These are phyloP conservation scores for Candida tropicalis DNA, from an alignment of 1,139 yeast genomes.

Conservation along the genomic window DNA sequence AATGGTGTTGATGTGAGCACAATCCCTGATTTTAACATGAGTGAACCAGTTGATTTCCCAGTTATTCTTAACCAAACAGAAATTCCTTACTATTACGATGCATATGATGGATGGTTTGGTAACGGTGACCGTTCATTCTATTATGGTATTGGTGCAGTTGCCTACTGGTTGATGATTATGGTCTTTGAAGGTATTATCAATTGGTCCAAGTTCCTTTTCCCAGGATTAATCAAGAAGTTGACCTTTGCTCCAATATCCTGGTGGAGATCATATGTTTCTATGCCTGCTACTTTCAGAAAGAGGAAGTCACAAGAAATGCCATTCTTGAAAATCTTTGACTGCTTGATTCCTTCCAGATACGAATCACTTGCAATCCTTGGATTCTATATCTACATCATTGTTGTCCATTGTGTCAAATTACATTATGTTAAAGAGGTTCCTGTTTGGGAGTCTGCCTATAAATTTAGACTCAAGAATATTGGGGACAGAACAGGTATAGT, in stretches of 20 bases:
- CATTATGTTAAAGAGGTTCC: conserved; percentile 26
- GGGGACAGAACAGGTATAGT: conserved; percentile 38
- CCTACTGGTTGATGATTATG: conserved; percentile 51
- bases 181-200: conserved; percentile 42
- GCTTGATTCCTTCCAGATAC: conserved; percentile 29
- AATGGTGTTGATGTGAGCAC: conserved; percentile 22
- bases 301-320: conserved; percentile 27
- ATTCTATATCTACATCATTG: conserved; percentile 30
- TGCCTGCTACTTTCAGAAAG: conserved; percentile 31
- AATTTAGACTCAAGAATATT: conserved; percentile 24
- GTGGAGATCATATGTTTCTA: conserved; percentile 29
- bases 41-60: conserved; percentile 25
- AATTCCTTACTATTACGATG: conserved; percentile 17
- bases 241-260: conserved; percentile 26
- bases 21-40: conserved; percentile 24
- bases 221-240: conserved; percentile 22
- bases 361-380: conserved; percentile 26
- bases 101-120: conserved; percentile 33
- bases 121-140: conserved; percentile 42
- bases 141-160: conserved; percentile 50
- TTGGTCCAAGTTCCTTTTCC: conserved; percentile 37
- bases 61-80: conserved; percentile 20
- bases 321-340: conserved; percentile 22
- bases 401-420: conserved; percentile 42
- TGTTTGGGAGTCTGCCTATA: conserved; percentile 21